These are phyloP conservation scores for Parathielavia hyrcaniae DNA, from an alignment of 495 filamentous ascomycete species.

Conservation along the genomic window DNA sequence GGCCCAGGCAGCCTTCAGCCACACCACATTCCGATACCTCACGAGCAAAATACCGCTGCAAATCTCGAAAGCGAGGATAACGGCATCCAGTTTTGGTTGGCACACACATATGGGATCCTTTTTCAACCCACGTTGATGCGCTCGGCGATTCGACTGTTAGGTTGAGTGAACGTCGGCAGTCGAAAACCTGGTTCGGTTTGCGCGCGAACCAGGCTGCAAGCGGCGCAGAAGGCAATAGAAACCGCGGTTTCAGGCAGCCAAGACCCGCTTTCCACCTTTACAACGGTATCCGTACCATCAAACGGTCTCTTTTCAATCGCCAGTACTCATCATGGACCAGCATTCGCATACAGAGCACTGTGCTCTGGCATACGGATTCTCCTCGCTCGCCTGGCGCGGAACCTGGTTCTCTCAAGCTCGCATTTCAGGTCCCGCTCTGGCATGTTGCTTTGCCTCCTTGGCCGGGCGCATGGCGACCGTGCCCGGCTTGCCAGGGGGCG, in stretches of 20 bases:
- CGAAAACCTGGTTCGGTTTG: too few relatives aligned
- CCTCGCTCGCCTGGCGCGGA: not conserved
- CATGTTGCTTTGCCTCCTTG: constrained; percentile 4
- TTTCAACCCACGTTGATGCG: not conserved
- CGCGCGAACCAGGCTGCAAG: not conserved
- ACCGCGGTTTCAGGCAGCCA: not conserved
- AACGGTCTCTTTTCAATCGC: too few relatives aligned
- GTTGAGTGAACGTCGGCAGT: too few relatives aligned
- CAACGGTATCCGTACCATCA: too few relatives aligned
- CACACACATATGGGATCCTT: not conserved
- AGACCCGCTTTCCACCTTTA: not conserved
- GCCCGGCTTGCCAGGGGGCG: constrained; percentile 9
- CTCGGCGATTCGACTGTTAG: too few relatives aligned
- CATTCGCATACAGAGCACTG: too few relatives aligned
- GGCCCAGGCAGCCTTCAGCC: not conserved
- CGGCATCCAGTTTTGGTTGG: too few relatives aligned
- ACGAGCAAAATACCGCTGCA: not conserved
- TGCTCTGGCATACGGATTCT: too few relatives aligned
- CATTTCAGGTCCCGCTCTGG: not conserved
- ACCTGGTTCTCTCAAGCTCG: not conserved
- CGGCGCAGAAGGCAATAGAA: not conserved
- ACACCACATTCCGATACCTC: constrained; percentile 6
- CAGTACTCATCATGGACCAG: too few relatives aligned
- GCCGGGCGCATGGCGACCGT: constrained; percentile 10
- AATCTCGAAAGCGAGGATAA: not conserved